Evolutionary conservation across 208 protist genomes (phyloP), one percentile per base, ranked within the genome.

Genomic region (Wallacemonas sp.): DNA sequence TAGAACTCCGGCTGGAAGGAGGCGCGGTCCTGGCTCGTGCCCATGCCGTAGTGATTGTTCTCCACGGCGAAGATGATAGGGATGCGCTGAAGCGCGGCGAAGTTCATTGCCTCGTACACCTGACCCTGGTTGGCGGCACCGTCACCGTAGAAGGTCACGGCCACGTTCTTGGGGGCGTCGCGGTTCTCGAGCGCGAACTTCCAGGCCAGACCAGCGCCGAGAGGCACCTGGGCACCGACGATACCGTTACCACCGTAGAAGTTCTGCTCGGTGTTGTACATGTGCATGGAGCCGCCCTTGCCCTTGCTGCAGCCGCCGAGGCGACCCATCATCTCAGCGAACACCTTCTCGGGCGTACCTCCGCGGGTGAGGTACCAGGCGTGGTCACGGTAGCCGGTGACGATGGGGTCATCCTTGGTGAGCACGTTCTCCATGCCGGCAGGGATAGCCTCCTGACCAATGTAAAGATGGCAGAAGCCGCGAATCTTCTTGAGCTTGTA

Each of bases 161-260:
- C 86, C 34, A 98, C 90, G 71, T 97, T 84, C 39, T 79, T 89
- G 31, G 88, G 92, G 42, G 76, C 79, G 27, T 92, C 82, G 55
- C 84, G 80, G 62, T 96, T 94, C 71, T 90, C 85, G 28, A 94
- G 36, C 22, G 84, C 87, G 63, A 74, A 94, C 31, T 80, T 80
- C 71, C 98, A 97, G 41, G 87, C 98, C 58, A 99, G 80, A 51
- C 98, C 98, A 2, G 97, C 93, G 39, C 98, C 98, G 41, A 99
- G 36, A 19, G 97, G 91, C 19, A 95, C 94, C 82, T 98, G 92
- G 27, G 97, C 98, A 33, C 98, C 98, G 33, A 99, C 98, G 70
- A 99, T 99, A 74, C 98, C 98, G 80, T 99, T 99, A 44, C 98
- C 98, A 62, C 98, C 98, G 75, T 94, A 99, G 79, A 99, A 99